Evolutionary conservation across 2,329 filamentous ascomycete species (phyloP).

Genomic region (Boeremia lycopersici): DNA sequence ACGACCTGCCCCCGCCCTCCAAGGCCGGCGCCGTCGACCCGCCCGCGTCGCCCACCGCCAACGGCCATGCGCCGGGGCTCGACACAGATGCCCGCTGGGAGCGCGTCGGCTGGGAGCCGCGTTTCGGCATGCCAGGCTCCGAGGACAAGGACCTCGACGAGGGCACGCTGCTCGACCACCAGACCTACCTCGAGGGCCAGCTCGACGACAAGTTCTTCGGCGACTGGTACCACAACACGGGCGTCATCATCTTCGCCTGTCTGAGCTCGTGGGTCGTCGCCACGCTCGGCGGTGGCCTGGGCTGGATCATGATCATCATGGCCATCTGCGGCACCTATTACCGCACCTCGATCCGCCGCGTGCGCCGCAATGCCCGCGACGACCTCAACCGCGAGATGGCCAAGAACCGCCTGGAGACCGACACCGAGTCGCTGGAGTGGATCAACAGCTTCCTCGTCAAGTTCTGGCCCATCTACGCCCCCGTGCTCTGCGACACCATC

Average conservation of each 20-base stretch:
- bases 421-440: conserved; percentile 94
- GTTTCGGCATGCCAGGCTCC: conserved; percentile 66
- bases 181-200: conserved; percentile 83
- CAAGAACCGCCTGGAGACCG: conserved; percentile 84
- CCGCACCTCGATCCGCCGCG: conserved; percentile 88
- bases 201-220: conserved; percentile 91
- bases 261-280: conserved; percentile 89
- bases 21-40: conserved; percentile 70
- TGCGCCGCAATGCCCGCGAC: conserved; percentile 94
- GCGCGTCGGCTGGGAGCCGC: conserved; percentile 84
- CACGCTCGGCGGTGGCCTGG: conserved; percentile 85
- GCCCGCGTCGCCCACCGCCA: conserved; percentile 55
- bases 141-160: conserved; percentile 64
- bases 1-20: conserved; percentile 77
- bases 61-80: conserved; percentile 62
- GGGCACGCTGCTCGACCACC: conserved; percentile 77
- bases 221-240: conserved; percentile 98
- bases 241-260: conserved; percentile 91
- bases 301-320: conserved; percentile 94
- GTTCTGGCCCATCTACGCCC: conserved; percentile 99
- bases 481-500: conserved; percentile 88
- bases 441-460: conserved; percentile 99
- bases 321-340: conserved; percentile 93
- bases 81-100: conserved; percentile 59
- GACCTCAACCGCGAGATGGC: conserved; percentile 89